A percentile compares a stretch with the other conserved stretches of the same genome.
These are phyloP conservation scores for Kwoniella heveanensis DNA, from an alignment of 768 basidiomycete species.

Conservation along the genomic window DNA sequence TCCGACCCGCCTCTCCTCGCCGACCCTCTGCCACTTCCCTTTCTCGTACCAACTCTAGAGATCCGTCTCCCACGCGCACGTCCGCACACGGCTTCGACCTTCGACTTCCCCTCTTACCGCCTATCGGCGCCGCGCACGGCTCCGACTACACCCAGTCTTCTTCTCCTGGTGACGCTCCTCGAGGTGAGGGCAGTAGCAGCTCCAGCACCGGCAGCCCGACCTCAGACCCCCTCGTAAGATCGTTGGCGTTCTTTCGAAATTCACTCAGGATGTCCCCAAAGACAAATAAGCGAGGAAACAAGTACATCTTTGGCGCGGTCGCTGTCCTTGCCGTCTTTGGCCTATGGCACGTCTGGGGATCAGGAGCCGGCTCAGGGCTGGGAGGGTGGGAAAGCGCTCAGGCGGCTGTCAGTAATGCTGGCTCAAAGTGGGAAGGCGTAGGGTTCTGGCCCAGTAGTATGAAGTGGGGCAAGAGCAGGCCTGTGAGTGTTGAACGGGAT, in stretches of 20 bases:
- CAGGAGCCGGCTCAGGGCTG: neutral
- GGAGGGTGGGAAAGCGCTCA: constrained; percentile 1
- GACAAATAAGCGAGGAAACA: constrained; percentile 15
- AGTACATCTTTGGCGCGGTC: constrained; percentile 15
- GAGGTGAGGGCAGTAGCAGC: no score
- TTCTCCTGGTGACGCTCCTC: no score
- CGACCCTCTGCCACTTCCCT: neutral
- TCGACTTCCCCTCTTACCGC: neutral
- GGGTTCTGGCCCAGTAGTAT: constrained; percentile 3
- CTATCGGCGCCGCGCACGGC: no score
- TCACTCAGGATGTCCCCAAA: constrained; percentile 15
- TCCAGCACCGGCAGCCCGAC: neutral
- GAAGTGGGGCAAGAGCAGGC: neutral
- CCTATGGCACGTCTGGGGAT: constrained; percentile 9
- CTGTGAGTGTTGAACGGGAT: neutral
- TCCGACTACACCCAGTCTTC: no score
- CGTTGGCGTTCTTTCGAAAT: constrained; percentile 4
- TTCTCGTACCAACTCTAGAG: neutral
- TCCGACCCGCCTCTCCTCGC: constrained; percentile 2
- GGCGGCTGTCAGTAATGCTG: neutral
- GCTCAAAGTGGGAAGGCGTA: neutral
- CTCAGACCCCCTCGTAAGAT: neutral
- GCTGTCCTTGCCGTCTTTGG: constrained; percentile 7
- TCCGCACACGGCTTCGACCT: constrained; percentile 1
- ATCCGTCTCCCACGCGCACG: neutral